phyloP scores from a whole-genome alignment of 2,329 filamentous ascomycete genomes.

The Botrytis aclada region DNA sequence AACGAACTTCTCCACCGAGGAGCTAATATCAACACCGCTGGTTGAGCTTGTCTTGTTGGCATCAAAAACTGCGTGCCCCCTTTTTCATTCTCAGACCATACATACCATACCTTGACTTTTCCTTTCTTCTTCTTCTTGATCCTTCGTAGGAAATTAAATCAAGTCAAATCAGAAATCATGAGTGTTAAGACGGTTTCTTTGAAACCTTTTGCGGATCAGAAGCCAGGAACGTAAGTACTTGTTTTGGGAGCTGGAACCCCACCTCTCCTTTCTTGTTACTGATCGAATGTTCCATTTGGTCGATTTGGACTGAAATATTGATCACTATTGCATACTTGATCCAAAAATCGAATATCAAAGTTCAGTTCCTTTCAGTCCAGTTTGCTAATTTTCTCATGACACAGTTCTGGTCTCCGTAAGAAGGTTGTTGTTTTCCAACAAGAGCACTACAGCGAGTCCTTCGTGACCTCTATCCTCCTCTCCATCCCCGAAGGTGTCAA shows the following conservation, averaged over 20 bases:
- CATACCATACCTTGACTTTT: not conserved
- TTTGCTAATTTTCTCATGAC: constrained; percentile 23
- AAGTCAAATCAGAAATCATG: constrained; percentile 52
- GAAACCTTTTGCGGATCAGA: constrained; percentile 90
- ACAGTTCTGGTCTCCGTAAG: constrained; percentile 93
- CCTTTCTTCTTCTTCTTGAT: too few species aligned
- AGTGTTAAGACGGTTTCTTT: constrained; percentile 75
- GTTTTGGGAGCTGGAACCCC: constrained; percentile 24
- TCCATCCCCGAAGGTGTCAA: constrained; percentile 94
- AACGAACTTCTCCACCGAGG: not conserved
- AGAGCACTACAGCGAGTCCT: constrained; percentile 92
- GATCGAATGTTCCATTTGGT: not conserved
- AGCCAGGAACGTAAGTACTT: constrained; percentile 90
- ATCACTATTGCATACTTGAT: not conserved
- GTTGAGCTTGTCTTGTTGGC: constrained; percentile 13
- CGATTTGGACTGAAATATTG: not conserved
- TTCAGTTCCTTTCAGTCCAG: not conserved
- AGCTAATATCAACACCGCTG: constrained; percentile 11
- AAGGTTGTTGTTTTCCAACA: constrained; percentile 98
- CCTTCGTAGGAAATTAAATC: too few species aligned
- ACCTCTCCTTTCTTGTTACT: not conserved
- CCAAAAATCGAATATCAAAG: too few species aligned
- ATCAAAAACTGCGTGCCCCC: not conserved
- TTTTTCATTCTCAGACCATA: not conserved
- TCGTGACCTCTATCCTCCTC: constrained; percentile 88